Percentiles rank a stretch among this genome's conserved stretches.
These are phyloP conservation scores for Phytopythium cucurbitacearum DNA, from an alignment of 352 stramenopile species.

Conservation along the genomic window DNA sequence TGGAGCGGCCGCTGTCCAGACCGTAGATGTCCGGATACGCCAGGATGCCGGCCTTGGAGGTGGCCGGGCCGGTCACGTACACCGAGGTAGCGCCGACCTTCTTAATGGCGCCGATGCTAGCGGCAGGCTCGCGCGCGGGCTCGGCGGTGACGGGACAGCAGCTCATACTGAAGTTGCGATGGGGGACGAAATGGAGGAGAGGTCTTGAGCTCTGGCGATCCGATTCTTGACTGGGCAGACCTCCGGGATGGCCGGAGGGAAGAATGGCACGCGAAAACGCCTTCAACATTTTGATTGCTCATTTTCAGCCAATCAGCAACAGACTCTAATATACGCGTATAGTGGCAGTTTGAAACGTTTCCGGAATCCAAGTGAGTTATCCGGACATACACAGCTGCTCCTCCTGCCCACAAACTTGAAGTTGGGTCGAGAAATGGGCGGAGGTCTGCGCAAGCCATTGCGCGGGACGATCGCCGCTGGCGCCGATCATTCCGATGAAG, in stretches of 20 bases:
- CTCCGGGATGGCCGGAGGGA: neutral
- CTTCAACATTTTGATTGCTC: neutral
- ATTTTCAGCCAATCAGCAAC: neutral
- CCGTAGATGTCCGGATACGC: slow-evolving; percentile 77
- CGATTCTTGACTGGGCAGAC: slow-evolving; percentile 1
- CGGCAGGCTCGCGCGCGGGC: slow-evolving; percentile 35
- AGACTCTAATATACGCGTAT: too few relatives aligned
- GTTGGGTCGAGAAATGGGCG: slow-evolving; percentile 19
- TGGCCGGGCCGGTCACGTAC: slow-evolving; percentile 66
- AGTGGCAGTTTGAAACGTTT: too few relatives aligned
- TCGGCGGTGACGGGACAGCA: slow-evolving; percentile 74
- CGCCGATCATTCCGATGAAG: neutral
- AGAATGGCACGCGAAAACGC: neutral
- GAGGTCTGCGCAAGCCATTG: slow-evolving; percentile 33
- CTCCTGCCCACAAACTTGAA: neutral
- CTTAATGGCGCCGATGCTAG: slow-evolving; percentile 50
- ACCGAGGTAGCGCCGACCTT: slow-evolving; percentile 65
- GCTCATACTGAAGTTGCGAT: slow-evolving; percentile 33
- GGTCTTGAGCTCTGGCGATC: neutral
- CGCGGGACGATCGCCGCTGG: neutral
- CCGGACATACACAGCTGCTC: too few relatives aligned
- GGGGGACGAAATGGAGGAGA: neutral
- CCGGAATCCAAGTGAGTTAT: too few relatives aligned
- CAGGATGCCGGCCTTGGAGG: slow-evolving; percentile 59
- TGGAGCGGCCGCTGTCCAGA: slow-evolving; percentile 75